These are phyloP conservation scores for Cladophialophora psammophila DNA, from an alignment of 2,329 filamentous ascomycete genomes.

Conservation along the genomic window DNA sequence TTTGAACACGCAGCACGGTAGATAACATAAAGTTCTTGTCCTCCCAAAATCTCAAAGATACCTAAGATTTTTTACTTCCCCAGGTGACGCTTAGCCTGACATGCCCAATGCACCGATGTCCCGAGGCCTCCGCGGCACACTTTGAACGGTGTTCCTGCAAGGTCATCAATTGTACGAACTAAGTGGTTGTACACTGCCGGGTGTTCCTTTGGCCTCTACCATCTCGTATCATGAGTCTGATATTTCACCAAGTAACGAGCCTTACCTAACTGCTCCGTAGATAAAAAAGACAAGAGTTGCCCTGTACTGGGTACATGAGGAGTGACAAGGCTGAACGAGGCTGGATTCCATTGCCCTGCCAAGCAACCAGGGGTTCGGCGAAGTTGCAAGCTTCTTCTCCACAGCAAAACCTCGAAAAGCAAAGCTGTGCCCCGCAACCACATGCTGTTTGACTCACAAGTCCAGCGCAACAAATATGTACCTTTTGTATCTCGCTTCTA, in stretches of 20 bases:
- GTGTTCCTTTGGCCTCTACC: background rate
- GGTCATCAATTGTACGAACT: background rate
- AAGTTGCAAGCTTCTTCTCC: background rate
- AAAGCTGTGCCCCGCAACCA: constrained; percentile 1
- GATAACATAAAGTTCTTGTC: too few relatives aligned
- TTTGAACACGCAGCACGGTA: too few relatives aligned
- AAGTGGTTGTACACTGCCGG: background rate
- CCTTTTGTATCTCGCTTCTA: background rate
- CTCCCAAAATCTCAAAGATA: too few relatives aligned
- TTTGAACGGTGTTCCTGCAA: background rate
- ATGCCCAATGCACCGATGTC: background rate
- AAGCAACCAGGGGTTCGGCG: background rate
- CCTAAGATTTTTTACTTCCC: too few relatives aligned
- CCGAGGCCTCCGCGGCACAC: background rate
- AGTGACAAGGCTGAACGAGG: background rate
- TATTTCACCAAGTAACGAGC: background rate
- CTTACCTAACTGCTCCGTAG: too few relatives aligned
- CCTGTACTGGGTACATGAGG: too few relatives aligned
- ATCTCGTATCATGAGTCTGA: background rate
- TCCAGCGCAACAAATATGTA: background rate
- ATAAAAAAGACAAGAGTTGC: too few relatives aligned
- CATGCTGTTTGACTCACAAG: background rate
- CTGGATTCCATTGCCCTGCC: background rate
- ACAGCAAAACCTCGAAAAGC: background rate
- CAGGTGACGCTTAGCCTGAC: too few relatives aligned